Percentiles rank a stretch among this genome's conserved stretches.
Conservation (phyloP, 768 basidiomycete species). For the Pulveroboletus ravenelii region DNA sequence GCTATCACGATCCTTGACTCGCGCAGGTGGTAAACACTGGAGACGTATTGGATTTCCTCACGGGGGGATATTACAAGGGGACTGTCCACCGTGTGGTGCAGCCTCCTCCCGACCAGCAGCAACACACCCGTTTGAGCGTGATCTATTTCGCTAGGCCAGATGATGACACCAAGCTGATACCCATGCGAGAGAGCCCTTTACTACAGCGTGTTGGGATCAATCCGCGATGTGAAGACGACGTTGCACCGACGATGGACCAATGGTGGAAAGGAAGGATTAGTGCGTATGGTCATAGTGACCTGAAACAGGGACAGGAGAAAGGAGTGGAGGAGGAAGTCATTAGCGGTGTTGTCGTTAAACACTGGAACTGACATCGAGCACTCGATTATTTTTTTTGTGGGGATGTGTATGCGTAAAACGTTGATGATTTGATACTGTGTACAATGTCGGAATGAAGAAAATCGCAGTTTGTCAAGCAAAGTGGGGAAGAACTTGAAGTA, state of each 20-base stretch:
- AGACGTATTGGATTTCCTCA: conserved; percentile 56
- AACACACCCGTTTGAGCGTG: conserved; percentile 47
- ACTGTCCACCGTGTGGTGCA: conserved; percentile 60
- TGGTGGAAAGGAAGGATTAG: conserved; percentile 50
- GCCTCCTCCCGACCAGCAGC: conserved; percentile 51
- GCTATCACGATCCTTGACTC: not conserved
- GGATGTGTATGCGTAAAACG: no score
- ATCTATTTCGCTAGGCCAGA: conserved; percentile 56
- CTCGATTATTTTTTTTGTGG: not conserved
- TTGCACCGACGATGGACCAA: conserved; percentile 47
- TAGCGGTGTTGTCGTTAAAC: conserved; percentile 52
- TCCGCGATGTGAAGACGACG: conserved; percentile 32
- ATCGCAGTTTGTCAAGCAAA: no score
- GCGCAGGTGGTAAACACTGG: conserved; percentile 55
- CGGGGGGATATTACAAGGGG: conserved; percentile 54
- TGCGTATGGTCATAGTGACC: conserved; percentile 46
- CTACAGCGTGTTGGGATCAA: conserved; percentile 42
- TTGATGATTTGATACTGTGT: no score
- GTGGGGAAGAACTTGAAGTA: no score
- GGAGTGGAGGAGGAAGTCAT: conserved; percentile 53
- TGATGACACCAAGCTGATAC: conserved; percentile 44
- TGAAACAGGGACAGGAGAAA: conserved; percentile 37
- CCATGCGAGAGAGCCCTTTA: conserved; percentile 44
- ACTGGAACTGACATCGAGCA: conserved; percentile 40
- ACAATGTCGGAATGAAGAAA: no score